phyloP scores from a whole-genome alignment of 2,329 filamentous ascomycete genomes.

The Fusarium sp. region DNA sequence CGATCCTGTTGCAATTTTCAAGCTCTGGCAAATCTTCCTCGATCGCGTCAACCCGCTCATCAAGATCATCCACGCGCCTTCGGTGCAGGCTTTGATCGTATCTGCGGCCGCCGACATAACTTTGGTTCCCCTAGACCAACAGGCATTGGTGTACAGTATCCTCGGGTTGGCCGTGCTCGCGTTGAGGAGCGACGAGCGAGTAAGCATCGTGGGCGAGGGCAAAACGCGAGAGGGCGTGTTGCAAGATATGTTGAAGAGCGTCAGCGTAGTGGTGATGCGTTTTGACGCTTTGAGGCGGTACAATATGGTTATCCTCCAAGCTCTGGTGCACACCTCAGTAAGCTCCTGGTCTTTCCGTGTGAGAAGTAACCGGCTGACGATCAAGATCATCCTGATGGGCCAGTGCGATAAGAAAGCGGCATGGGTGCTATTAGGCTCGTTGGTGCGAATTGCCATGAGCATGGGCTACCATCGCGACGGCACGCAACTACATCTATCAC shows the following conservation, averaged over 20 bases:
- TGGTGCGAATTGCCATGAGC: neutral
- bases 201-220: neutral
- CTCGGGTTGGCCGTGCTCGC: neutral
- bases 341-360: neutral
- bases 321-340: neutral
- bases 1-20: neutral
- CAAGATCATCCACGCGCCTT: neutral
- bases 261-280: neutral
- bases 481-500: neutral
- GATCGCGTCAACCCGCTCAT: slow-evolving; percentile 1
- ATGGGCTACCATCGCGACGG: slow-evolving; percentile 1
- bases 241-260: neutral
- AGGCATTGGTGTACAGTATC: slow-evolving; percentile 3
- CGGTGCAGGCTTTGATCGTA: neutral
- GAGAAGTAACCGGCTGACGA: neutral
- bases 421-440: neutral
- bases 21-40: neutral
- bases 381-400: neutral
- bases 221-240: neutral
- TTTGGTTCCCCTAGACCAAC: neutral
- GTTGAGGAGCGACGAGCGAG: neutral
- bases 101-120: neutral
- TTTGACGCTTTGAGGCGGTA: neutral
- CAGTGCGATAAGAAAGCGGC: neutral
- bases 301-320: neutral